Evolutionary conservation across 202 grass and related monocot genomes (phyloP), one percentile per base, ranked within the genome.

Genomic region (Hordeum pubiflorum): DNA sequence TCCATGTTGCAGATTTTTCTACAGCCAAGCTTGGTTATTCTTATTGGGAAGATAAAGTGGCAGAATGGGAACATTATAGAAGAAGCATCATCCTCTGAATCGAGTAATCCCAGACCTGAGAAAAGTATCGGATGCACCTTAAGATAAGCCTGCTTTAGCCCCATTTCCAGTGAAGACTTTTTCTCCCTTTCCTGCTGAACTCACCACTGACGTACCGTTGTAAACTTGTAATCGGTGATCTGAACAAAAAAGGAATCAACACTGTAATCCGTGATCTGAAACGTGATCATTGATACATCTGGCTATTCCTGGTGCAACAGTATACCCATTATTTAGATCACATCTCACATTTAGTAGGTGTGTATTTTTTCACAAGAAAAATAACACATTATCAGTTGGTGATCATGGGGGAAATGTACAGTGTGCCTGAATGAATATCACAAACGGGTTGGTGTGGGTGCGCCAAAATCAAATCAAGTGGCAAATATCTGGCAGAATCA

Each of bases 121-220:
- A 82, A 18, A 83, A 62, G 87, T 26, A 89, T 86, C 79, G 5
- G 83, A 89, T 89, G 83, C 87, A 69, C 24, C 17, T 60, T 79
- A 86, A 4, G 31, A 86, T 74, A 82, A 86, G 52, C 87, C 20
- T 24, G 70, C 82, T 89, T 79, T 74, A 89, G 58, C 79, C 68
- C 82, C 59, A 71, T 75, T 33, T 29, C 17, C 76, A 74, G 39
- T 27, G 50, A 82, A 78, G 74, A 77, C 50, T 73, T 61, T 8
- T 58, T 9, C 60, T 38, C n/a, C 61, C 59, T 68, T 41, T 74
- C 38, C 12, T 82, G 66, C 34, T 46, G 27, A 48, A 36, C 14
- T 43, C 34, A 78, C 26, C 66, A 60, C 27, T 9, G 13, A 58
- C 43, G 37, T 13, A 55, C 48, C 11, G 24, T 60, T 58, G 55